Evolutionary conservation across 2,329 filamentous ascomycete species (phyloP), one percentile per base, ranked within the genome.

Genomic region (Xenosphaeropsis pyriputrescens): DNA sequence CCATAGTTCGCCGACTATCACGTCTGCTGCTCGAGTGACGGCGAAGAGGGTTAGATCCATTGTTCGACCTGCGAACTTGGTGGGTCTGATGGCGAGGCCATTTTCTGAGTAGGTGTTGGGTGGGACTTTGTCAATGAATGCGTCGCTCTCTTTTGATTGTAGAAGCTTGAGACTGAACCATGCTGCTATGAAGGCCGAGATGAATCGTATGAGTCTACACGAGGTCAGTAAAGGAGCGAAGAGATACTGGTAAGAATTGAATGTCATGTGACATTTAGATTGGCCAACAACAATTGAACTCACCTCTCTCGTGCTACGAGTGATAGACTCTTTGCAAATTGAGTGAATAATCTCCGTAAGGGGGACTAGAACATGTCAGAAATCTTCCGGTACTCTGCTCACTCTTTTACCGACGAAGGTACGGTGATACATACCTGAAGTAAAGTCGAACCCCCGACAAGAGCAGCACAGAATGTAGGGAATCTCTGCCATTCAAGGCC

Each of bases 21-120:
- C 72, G 55, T 91, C 84, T 9, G 82, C 52, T 33, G 85, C 85
- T 47, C 84, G 69, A 9, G 75, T 76, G 34, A 72, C 64, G 9
- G 81, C 74, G 52, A 91, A 89, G n/a, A 93, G 63, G 0, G 84
- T 89, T 22, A 93, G 64, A 53, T 93, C 85, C 42, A 93, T 68
- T 2, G 85, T 89, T 47, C 78, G 74, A 33, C 85, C 85, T 9
- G 78, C 81, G 32, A 56, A 50, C 12, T 50, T 50, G 32, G 48
- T 48, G 39, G 50, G 46, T 41, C 52, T 43, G n/a, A 43, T 44
- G 29, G 52, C 45, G 14, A 52, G 42, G 12, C 45, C 44, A 30
- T 54, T 50, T 3, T 51, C 46, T 43, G 47, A 9, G 39, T 43
- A 11, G 41, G 30, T 14, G 45, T 50, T 34, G 56, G 53, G 34